Conservation (phyloP, 2,329 filamentous ascomycete genomes). For the Talaromyces verruculosus region DNA sequence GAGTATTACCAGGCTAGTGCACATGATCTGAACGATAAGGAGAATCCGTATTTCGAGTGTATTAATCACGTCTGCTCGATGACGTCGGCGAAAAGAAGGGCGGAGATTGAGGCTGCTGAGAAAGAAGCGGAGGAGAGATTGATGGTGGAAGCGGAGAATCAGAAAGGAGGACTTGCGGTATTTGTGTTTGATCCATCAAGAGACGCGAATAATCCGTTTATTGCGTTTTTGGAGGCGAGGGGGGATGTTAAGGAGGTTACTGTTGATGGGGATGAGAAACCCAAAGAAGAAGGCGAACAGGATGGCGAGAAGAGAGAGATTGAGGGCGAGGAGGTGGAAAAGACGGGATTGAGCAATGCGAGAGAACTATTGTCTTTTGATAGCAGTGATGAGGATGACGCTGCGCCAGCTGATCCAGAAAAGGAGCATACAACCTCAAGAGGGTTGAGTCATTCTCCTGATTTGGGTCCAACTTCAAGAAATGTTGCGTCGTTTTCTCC, state of each 20-base stretch:
- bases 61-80: constrained; percentile 45
- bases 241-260: neutral
- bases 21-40: constrained; percentile 42
- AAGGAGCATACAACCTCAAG: neutral
- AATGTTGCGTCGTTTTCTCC: neutral
- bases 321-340: neutral
- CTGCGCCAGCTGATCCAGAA: neutral
- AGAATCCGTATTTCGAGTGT: constrained; percentile 46
- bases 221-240: constrained; percentile 20
- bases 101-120: constrained; percentile 9
- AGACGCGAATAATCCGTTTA: constrained; percentile 25
- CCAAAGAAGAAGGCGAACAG: neutral
- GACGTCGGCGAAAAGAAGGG: constrained; percentile 24
- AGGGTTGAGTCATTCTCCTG: neutral
- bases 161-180: constrained; percentile 24
- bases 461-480: neutral
- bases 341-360: neutral
- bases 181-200: constrained; percentile 10
- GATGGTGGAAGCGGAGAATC: neutral
- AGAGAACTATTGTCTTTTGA: constrained; percentile 8
- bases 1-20: constrained; percentile 49
- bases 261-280: neutral
- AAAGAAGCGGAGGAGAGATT: neutral
- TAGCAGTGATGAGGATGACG: constrained; percentile 11
- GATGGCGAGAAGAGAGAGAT: neutral